A percentile compares a stretch with the other conserved stretches of the same genome.
These are phyloP conservation scores for Pleurotus tuber-regium DNA, from an alignment of 768 basidiomycete species.

Conservation along the genomic window DNA sequence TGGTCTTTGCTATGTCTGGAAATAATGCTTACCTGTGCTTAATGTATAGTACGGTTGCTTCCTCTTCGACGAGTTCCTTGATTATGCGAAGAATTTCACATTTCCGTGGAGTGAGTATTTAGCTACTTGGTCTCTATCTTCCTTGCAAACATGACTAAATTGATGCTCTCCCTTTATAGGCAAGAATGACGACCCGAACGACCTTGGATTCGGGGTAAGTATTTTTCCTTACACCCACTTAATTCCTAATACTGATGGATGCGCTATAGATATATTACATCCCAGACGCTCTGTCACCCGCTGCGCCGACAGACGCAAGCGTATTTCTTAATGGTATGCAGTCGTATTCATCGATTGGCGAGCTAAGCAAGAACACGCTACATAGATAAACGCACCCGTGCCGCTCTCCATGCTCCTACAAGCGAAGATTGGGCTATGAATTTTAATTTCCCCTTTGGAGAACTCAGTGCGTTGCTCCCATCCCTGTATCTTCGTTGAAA, in stretches of 20 bases:
- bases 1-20: neutral
- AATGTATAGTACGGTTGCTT: slow-evolving; percentile 58
- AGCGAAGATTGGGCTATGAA: slow-evolving; percentile 45
- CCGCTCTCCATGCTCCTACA: slow-evolving; percentile 67
- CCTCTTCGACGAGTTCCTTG: slow-evolving; percentile 60
- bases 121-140: too few relatives aligned
- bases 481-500: neutral
- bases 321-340: slow-evolving; percentile 62
- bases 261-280: slow-evolving; percentile 47
- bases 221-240: neutral
- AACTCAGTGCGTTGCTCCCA: slow-evolving; percentile 11
- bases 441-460: slow-evolving; percentile 38
- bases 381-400: slow-evolving; percentile 50
- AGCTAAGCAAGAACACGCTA: neutral
- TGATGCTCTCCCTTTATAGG: neutral
- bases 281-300: slow-evolving; percentile 54
- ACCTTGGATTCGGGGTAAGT: slow-evolving; percentile 31
- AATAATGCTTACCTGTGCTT: neutral
- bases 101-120: slow-evolving; percentile 50
- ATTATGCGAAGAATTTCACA: slow-evolving; percentile 73
- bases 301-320: slow-evolving; percentile 44
- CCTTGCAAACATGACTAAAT: neutral
- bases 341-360: neutral
- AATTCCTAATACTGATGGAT: neutral
- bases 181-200: slow-evolving; percentile 8